Evolutionary conservation across 2,329 filamentous ascomycete genomes (phyloP).

Genomic region (Chrysosporium keratinophilum): DNA sequence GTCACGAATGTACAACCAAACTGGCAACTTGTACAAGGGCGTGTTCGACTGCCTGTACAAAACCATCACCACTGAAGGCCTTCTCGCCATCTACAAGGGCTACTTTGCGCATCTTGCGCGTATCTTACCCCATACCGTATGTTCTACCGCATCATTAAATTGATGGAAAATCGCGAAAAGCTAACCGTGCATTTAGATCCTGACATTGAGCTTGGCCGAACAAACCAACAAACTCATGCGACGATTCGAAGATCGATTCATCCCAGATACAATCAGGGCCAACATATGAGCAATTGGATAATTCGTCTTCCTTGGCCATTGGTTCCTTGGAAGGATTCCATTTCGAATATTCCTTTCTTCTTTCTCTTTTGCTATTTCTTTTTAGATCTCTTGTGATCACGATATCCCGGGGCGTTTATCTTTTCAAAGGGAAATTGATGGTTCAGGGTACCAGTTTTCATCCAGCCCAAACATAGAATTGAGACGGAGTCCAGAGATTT

Average conservation of each 20-base stretch:
- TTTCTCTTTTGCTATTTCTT: too few relatives aligned
- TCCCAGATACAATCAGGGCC: slow-evolving; percentile 39
- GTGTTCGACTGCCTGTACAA: slow-evolving; percentile 87
- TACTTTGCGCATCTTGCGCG: slow-evolving; percentile 89
- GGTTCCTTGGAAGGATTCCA: too few relatives aligned
- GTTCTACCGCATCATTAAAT: slow-evolving; percentile 18
- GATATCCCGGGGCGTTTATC: too few relatives aligned
- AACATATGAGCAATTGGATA: slow-evolving; percentile 32
- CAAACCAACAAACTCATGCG: slow-evolving; percentile 92
- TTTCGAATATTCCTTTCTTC: too few relatives aligned
- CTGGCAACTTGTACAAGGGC: slow-evolving; percentile 88
- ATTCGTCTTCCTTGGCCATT: too few relatives aligned
- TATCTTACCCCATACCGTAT: slow-evolving; percentile 81
- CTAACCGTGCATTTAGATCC: slow-evolving; percentile 45
- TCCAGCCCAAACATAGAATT: too few relatives aligned
- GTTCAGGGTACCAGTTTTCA: too few relatives aligned
- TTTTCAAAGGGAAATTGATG: too few relatives aligned
- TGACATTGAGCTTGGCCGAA: slow-evolving; percentile 86
- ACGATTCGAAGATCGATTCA: slow-evolving; percentile 56
- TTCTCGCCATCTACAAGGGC: slow-evolving; percentile 94
- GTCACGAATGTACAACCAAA: slow-evolving; percentile 98
- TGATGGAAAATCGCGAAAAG: not conserved
- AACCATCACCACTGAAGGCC: slow-evolving; percentile 80
- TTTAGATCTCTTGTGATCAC: too few relatives aligned
- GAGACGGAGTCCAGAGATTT: too few relatives aligned